Evolutionary conservation across 768 basidiomycete species (phyloP).

Genomic region (Cyclocybe cylindracea): DNA sequence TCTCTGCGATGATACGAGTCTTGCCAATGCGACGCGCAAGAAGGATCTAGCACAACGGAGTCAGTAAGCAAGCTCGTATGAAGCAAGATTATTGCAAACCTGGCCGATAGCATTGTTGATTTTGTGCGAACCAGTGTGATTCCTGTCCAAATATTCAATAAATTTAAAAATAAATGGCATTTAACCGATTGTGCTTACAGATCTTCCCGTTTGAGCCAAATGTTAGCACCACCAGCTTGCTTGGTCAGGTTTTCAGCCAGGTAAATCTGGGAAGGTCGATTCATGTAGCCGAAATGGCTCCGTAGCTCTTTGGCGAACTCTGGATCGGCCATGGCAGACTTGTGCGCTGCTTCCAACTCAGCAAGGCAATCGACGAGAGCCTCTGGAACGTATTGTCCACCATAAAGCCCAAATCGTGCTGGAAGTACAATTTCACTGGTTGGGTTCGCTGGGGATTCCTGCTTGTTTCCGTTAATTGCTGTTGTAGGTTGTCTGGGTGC

Average conservation of each 20-base stretch:
- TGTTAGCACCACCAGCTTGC: slow-evolving; percentile 88
- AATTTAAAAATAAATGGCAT: background rate
- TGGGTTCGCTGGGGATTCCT: slow-evolving; percentile 26
- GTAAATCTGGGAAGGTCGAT: slow-evolving; percentile 90
- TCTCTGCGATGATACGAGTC: slow-evolving; percentile 97
- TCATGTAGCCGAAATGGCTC: slow-evolving; percentile 90
- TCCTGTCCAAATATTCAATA: slow-evolving; percentile 44
- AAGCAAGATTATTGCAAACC: slow-evolving; percentile 36
- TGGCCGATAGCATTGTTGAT: slow-evolving; percentile 99
- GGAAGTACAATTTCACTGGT: slow-evolving; percentile 56
- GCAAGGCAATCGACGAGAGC: slow-evolving; percentile 89
- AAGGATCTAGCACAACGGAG: slow-evolving; percentile 60
- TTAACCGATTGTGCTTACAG: slow-evolving; percentile 47
- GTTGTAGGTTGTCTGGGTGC: slow-evolving; percentile 26
- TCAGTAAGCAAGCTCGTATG: background rate
- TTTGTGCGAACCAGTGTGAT: slow-evolving; percentile 99
- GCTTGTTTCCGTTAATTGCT: slow-evolving; percentile 26
- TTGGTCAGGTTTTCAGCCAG: slow-evolving; percentile 89
- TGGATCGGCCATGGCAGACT: slow-evolving; percentile 82
- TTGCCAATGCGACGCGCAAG: slow-evolving; percentile 94
- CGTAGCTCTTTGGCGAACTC: slow-evolving; percentile 92
- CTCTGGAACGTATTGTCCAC: slow-evolving; percentile 97
- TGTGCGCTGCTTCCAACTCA: slow-evolving; percentile 91
- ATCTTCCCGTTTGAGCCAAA: slow-evolving; percentile 98
- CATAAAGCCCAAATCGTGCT: slow-evolving; percentile 90